Conservation (phyloP, 169 alveolate species). For the Cryptosporidium sp. region DNA sequence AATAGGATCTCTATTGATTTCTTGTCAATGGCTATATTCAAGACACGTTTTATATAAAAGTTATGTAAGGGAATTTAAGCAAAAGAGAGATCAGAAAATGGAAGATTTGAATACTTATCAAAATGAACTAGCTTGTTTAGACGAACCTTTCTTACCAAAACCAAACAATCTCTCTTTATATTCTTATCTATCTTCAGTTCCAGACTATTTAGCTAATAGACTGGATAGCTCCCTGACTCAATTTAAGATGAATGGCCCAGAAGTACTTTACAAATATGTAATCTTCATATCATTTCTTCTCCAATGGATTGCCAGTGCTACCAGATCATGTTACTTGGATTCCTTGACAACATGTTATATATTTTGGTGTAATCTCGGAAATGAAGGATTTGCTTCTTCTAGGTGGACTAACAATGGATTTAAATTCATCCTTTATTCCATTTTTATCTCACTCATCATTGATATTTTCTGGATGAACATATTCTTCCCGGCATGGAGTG, state of each 20-base stretch:
- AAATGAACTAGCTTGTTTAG: conserved; percentile 38
- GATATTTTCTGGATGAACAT: conserved; percentile 69
- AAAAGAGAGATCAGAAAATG: conserved; percentile 61
- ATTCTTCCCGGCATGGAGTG: conserved; percentile 71
- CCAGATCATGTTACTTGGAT: conserved; percentile 61
- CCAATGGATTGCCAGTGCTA: conserved; percentile 73
- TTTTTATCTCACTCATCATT: conserved; percentile 8
- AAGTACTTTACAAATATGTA: conserved; percentile 47
- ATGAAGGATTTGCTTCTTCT: conserved; percentile 33
- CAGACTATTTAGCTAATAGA: conserved; percentile 40
- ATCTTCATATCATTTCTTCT: conserved; percentile 54
- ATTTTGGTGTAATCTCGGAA: conserved; percentile 73
- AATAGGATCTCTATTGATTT: conserved; percentile 38
- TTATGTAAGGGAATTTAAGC: conserved; percentile 59
- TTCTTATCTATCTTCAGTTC: conserved; percentile 34
- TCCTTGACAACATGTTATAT: conserved; percentile 51
- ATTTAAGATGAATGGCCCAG: conserved; percentile 32
- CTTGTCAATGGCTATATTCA: conserved; percentile 71
- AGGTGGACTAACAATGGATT: conserved; percentile 56
- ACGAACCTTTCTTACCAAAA: conserved; percentile 65
- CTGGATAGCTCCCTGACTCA: conserved; percentile 46
- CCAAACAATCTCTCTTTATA: background rate
- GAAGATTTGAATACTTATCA: conserved; percentile 54
- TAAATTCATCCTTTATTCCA: conserved; percentile 33
- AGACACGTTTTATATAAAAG: conserved; percentile 56